Percentiles rank a stretch among this genome's conserved stretches.
Conservation (phyloP, 768 basidiomycete genomes). For the Leucosporidium yakuticum region DNA sequence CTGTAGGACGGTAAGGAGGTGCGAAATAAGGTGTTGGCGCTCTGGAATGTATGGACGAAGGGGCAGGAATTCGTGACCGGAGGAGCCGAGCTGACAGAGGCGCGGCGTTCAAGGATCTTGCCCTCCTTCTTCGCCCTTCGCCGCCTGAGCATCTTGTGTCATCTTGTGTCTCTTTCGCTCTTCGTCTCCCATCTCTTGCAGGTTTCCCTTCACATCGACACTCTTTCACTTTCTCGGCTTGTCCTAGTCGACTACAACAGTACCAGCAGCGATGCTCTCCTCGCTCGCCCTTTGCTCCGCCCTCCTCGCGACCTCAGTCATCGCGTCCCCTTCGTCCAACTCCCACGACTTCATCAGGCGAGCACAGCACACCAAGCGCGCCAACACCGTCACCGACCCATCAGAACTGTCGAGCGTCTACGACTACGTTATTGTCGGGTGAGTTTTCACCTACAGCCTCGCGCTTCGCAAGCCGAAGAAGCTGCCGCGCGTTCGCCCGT, state of each 20-base stretch:
- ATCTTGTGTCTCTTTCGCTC: too few species aligned
- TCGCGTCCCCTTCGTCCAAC: neutral
- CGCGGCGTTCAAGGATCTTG: neutral
- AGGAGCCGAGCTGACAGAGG: neutral
- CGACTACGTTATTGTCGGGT: constrained; percentile 35
- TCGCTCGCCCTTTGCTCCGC: neutral
- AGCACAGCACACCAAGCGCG: constrained; percentile 12
- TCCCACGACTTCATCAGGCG: neutral
- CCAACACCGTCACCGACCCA: constrained; percentile 19
- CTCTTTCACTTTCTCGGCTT: neutral
- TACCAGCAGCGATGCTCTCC: neutral
- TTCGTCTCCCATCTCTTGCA: neutral
- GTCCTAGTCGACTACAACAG: neutral
- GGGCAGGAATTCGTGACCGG: too few species aligned
- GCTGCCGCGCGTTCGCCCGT: too few species aligned
- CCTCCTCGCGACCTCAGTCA: neutral
- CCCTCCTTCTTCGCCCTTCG: neutral
- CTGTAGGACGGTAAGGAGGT: too few species aligned
- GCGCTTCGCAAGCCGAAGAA: too few species aligned
- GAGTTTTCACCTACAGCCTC: too few species aligned
- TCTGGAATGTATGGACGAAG: too few species aligned
- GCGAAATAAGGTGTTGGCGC: too few species aligned
- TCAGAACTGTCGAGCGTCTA: constrained; percentile 16
- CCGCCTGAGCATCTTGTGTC: neutral
- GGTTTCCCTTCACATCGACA: neutral